Evolutionary conservation across 2,329 filamentous ascomycete genomes (phyloP), one percentile per base, ranked within the genome.

Genomic region (Trichoderma polysporum): DNA sequence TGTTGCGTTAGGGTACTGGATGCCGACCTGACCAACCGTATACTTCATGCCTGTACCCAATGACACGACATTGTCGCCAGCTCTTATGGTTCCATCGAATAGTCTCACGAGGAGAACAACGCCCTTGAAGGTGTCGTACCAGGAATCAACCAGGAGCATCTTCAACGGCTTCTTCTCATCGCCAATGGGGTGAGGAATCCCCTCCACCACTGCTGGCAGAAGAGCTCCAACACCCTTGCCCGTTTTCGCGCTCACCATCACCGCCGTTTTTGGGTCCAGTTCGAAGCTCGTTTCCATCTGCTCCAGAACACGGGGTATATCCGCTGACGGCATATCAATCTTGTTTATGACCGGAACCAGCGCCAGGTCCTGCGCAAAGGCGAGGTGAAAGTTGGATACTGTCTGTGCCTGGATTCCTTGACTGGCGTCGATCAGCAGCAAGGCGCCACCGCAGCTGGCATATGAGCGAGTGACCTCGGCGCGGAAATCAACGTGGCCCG

Each of bases 381-480:
- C 95, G 27, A 98, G 88, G 77, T 98, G 97, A 80, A 99, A 99
- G 79, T 99, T 99, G 69, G 95, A 95, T 9, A 99, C 95, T 0
- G 95, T 99, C 82, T 99, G 95, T 5, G 95, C 95, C 81, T 99
- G 95, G 2, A 99, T 90, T 53, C 95, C 95, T 79, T 99, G 95
- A 72, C 92, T 97, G 8, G 94, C 95, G 83, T 99, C 95, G 2
- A 99, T 94, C 1, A 99, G 87, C 61, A 99, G 84, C 68, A 99
- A 78, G 1, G 95, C 94, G 59, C 95, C 96, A 70, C 94, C 94
- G 77, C 95, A 99, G 74, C 92, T 97, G 60, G 94, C 94, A 82
- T 99, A 99, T 69, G 93, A 97, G 56, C 95, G 87, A 37, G 93
- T 96, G 12, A 99, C 95, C 79, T 99, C 95, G 56, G 95, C 95